phyloP scores from a whole-genome alignment of 2,329 filamentous ascomycete genomes.

The Rhinocladiella mackenziei region DNA sequence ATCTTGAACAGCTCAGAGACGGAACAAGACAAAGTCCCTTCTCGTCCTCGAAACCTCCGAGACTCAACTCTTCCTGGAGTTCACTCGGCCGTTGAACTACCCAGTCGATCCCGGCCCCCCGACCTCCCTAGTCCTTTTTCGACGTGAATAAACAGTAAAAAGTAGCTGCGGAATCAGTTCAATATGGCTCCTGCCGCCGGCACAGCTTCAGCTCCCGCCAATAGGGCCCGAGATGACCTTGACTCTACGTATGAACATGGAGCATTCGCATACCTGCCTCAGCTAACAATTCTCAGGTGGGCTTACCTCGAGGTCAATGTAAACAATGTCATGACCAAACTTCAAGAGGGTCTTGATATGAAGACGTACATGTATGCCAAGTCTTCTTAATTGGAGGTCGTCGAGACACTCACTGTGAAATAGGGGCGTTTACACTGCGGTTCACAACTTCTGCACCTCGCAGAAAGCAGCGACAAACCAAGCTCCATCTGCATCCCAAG shows the following conservation, averaged over 20 bases:
- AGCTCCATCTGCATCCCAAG: conserved; percentile 4
- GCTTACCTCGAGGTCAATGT: conserved; percentile 82
- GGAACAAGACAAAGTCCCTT: too few species aligned
- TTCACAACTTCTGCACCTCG: conserved; percentile 98
- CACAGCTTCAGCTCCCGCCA: conserved; percentile 23
- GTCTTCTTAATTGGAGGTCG: conserved; percentile 11
- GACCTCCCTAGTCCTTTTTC: too few species aligned
- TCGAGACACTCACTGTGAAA: conserved; percentile 54
- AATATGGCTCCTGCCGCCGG: conserved; percentile 23
- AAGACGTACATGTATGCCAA: conserved; percentile 59
- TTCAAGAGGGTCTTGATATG: conserved; percentile 92
- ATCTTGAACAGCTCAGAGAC: too few species aligned
- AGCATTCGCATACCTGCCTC: neutral
- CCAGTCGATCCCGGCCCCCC: too few species aligned
- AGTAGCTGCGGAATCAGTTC: neutral
- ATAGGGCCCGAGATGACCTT: conserved; percentile 47
- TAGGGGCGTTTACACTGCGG: conserved; percentile 55
- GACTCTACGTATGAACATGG: conserved; percentile 53
- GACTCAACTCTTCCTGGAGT: too few species aligned
- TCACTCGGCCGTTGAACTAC: too few species aligned
- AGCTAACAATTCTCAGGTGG: conserved; percentile 59
- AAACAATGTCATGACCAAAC: conserved; percentile 85
- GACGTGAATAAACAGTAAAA: too few species aligned
- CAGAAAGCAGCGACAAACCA: conserved; percentile 76
- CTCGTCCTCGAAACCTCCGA: too few species aligned